Evolutionary conservation across 1,284 basidiomycete species (phyloP), one percentile per base, ranked within the genome.

Genomic region (Ganoderma meredithae): DNA sequence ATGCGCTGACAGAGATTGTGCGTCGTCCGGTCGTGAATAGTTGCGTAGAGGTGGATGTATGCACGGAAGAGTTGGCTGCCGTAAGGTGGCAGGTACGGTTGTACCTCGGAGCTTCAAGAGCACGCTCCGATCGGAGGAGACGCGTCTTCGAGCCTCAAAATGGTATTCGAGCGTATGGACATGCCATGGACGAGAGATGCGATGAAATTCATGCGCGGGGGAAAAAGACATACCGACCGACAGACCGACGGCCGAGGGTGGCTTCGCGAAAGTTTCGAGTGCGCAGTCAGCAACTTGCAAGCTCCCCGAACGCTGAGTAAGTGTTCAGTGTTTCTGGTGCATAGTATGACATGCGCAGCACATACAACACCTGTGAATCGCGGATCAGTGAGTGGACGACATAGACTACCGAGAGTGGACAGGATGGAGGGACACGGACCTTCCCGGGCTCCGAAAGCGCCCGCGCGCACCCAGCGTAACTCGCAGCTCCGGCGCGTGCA

Each of bases 381-480:
- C 17, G 33, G 19, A 58, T 58, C 36, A 39, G 36, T 19, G 33
- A 22, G 55, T 12, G 33, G 19, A 39, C n/a, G 27, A 39, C n/a
- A 22, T 13, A 19, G 19, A 58, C n/a, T 12, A 10, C 17, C n/a
- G 17, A 58, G 17, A 19, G 36, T 4, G 55, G 55, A 58, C 55
- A 58, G 55, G n/a, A 58, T 58, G 55, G 55, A 58, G 6, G 36
- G 39, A n/a, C 31, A 58, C 36, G 55, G 31, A 58, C 19, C 36
- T 39, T 39, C 36, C 55, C 55, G 55, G 55, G 33, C 33, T 22
- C 55, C 55, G 55, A 58, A 58, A 1, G n/a, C 33, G 33, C n/a
- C 55, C 55, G 19, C 19, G 19, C 19, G 1, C 27, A 9, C 8
- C 25, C 33, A 9, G 31, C 3, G 5, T 31, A n/a, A 17, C 6